Evolutionary conservation across 208 protist species (phyloP).

Genomic region (Wallacemonas collosoma): DNA sequence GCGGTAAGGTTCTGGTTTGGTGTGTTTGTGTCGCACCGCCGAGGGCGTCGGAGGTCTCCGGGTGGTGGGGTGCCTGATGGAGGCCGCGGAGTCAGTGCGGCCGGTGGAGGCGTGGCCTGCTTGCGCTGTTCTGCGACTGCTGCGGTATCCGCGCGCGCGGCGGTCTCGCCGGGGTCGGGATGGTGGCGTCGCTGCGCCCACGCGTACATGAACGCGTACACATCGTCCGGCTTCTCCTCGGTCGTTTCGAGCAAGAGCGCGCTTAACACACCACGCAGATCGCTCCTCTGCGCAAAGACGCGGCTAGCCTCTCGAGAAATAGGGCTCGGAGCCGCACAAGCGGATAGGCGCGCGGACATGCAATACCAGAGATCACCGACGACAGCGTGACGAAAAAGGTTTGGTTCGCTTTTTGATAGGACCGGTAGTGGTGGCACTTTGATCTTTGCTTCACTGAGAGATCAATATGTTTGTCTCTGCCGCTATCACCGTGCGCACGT

Average conservation of each 20-base stretch:
- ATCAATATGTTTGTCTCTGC: no score
- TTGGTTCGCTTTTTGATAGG: no score
- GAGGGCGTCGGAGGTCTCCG: not conserved
- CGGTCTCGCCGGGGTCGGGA: not conserved
- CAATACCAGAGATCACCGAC: no score
- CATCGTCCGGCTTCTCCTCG: constrained; percentile 10
- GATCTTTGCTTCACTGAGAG: no score
- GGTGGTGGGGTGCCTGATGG: not conserved
- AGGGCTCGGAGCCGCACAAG: not conserved
- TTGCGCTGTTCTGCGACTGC: not conserved
- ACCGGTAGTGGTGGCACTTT: no score
- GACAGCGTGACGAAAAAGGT: no score
- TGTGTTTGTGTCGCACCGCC: not conserved
- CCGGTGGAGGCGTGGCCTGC: not conserved
- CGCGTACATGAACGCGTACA: constrained; percentile 18
- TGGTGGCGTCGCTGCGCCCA: constrained; percentile 10
- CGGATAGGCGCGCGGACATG: not conserved
- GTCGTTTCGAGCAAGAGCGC: constrained; percentile 14
- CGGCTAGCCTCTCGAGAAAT: not conserved
- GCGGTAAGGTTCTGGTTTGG: no score
- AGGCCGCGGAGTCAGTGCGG: constrained; percentile 6
- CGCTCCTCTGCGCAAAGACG: constrained; percentile 3
- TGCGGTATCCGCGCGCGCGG: not conserved
- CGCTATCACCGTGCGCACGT: no score
- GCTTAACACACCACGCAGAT: not conserved